A percentile compares a stretch with the other conserved stretches of the same genome.
phyloP scores from a whole-genome alignment of 331 rosid genomes.

The Prunus yedoensis region DNA sequence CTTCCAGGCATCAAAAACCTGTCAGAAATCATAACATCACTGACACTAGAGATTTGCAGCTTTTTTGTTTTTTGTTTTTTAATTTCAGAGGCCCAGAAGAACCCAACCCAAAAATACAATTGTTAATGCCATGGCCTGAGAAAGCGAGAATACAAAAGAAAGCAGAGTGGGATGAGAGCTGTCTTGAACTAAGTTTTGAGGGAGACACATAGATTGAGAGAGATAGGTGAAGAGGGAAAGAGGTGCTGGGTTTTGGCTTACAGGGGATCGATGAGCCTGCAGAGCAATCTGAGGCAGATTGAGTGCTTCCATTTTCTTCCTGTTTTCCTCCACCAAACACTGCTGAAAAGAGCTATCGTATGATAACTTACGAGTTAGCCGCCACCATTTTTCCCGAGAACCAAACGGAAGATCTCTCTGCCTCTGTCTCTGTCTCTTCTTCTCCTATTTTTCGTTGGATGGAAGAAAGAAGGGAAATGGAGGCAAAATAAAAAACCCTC shows the following conservation, averaged over 20 bases:
- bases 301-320: slow-evolving; percentile 53
- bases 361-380: slow-evolving; percentile 26
- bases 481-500: too few species aligned
- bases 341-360: slow-evolving; percentile 45
- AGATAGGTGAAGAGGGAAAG: neutral
- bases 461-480: neutral
- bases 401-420: neutral
- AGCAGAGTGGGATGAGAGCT: neutral
- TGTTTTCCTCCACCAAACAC: slow-evolving; percentile 51
- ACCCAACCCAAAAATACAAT: too few species aligned
- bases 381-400: slow-evolving; percentile 29
- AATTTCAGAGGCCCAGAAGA: too few species aligned
- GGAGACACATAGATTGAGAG: too few species aligned
- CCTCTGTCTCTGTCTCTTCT: neutral
- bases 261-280: slow-evolving; percentile 34
- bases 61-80: neutral
- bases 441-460: too few species aligned
- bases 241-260: neutral
- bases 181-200: too few species aligned
- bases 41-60: neutral
- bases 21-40: slow-evolving; percentile 1
- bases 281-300: slow-evolving; percentile 44
- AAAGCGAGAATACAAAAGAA: neutral
- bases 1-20: slow-evolving; percentile 41
- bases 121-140: neutral